phyloP scores from a whole-genome alignment of 2,329 filamentous ascomycete genomes.

The Bipolaris zeicola region DNA sequence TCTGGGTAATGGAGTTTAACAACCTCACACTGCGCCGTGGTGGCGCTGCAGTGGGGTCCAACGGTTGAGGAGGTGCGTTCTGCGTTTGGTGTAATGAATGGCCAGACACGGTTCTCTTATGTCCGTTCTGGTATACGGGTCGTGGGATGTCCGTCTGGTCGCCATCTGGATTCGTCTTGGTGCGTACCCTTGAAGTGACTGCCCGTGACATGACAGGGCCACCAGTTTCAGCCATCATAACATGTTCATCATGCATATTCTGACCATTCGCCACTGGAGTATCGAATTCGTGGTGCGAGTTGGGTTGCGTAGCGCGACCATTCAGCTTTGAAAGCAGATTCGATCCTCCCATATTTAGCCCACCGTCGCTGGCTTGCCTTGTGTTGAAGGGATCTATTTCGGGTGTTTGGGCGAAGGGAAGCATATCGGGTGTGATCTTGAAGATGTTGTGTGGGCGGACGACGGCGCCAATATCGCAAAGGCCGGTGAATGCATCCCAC shows the following conservation, averaged over 20 bases:
- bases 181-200: constrained; percentile 48
- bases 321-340: constrained; percentile 52
- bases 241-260: constrained; percentile 51
- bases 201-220: constrained; percentile 46
- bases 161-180: constrained; percentile 49
- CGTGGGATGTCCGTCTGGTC: constrained; percentile 47
- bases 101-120: constrained; percentile 92
- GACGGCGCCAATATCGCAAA: constrained; percentile 82
- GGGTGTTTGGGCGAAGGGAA: constrained; percentile 48
- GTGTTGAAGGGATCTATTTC: constrained; percentile 55
- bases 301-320: constrained; percentile 45
- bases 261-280: constrained; percentile 55
- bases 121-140: constrained; percentile 58
- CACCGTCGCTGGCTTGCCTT: constrained; percentile 40
- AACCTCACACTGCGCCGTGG: constrained; percentile 54
- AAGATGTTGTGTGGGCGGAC: constrained; percentile 87
- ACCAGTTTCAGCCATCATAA: constrained; percentile 48
- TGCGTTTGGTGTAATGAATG: constrained; percentile 58
- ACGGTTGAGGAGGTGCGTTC: constrained; percentile 28
- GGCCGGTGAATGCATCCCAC: constrained; percentile 92
- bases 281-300: constrained; percentile 48
- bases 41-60: constrained; percentile 52
- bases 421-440: constrained; percentile 70
- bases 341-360: constrained; percentile 44
- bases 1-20: constrained; percentile 59